Evolutionary conservation across 139 green algal species (phyloP).

Genomic region (Chlamydomonas eustigma): DNA sequence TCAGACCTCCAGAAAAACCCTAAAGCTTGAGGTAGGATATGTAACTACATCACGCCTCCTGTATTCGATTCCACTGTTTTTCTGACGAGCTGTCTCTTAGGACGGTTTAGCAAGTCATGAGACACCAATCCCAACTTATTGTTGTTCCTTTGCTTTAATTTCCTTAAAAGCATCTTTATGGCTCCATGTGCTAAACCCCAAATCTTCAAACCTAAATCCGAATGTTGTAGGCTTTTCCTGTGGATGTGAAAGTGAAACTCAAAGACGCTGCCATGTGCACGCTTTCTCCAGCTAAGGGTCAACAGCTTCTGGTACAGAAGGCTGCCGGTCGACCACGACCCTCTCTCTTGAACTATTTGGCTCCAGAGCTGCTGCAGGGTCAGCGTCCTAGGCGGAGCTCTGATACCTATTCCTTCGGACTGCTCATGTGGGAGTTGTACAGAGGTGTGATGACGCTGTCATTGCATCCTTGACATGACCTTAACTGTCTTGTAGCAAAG

Average conservation of each 20-base stretch:
- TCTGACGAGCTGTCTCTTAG: neutral
- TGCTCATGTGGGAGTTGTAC: conserved; percentile 36
- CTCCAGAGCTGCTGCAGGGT: conserved; percentile 3
- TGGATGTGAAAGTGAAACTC: neutral
- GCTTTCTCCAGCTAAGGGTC: neutral
- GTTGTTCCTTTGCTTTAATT: neutral
- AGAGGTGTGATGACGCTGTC: conserved; percentile 9
- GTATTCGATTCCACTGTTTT: neutral
- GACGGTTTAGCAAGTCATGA: no score
- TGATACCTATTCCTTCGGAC: conserved; percentile 31
- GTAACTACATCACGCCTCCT: neutral
- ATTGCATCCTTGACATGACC: neutral
- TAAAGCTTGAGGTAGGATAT: no score
- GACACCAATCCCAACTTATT: no score
- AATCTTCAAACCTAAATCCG: neutral
- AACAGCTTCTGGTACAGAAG: conserved; percentile 1
- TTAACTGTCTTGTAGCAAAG: neutral
- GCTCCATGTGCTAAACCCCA: neutral
- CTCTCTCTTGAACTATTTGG: neutral
- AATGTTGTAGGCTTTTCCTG: neutral
- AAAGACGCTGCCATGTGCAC: conserved; percentile 1
- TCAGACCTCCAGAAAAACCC: no score
- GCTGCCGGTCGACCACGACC: neutral
- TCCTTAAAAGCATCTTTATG: neutral
- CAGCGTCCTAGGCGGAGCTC: neutral